Base-by-base conservation (phyloP, 179 eudicot species). In the Silene coronaria region DNA sequence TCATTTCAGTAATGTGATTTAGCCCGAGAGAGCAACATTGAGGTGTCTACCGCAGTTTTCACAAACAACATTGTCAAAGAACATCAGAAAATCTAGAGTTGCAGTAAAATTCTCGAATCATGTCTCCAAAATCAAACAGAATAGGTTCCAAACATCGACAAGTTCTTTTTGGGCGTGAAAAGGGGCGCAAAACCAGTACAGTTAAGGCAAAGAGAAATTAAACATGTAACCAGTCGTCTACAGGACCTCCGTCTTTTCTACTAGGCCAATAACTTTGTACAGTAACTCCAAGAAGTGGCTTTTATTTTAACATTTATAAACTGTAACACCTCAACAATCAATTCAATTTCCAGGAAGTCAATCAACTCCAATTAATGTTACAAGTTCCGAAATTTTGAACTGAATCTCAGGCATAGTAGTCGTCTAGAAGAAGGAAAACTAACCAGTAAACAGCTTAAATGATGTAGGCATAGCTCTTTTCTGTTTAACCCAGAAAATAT, bases 361-460 rank as follows among this genome's bases (percentile, higher is more conserved):
- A 42, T 11, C 13, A 42, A 42, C 14, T 42, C 48, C 0, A 42
- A 42, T 42, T 42, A 10, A 51, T 51, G 58, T 17, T 51, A 51
- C 19, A 51, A 14, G 19, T 17, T 51, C 19, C 6, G 19, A 51
- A 48, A 55, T n/a, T 45, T 16, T 55, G 59, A 55, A 55, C 21
- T 55, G 59, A 55, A 55, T 55, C 59, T 17, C 59, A 55, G 59
- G 59, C 19, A 17, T 19, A 5, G 38, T 7, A 73, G 7, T 8
- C 10, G 13, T 45, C 58, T 34, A 61, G 75, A 26, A 23, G 22
- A 75, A 28, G n/a, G 72, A 74, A 61, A 58, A 89, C 91, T 79
- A 30, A 95, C 99, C 99, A 3, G 99, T 92, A 77, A 87, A 95
- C 68, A 95, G 79, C 80, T 86, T 95, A 74, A 92, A 92, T 19